Percentiles rank a stretch among this genome's conserved stretches.
phyloP scores from a whole-genome alignment of 495 filamentous ascomycete species.

The Hypoxylon lenormandii region DNA sequence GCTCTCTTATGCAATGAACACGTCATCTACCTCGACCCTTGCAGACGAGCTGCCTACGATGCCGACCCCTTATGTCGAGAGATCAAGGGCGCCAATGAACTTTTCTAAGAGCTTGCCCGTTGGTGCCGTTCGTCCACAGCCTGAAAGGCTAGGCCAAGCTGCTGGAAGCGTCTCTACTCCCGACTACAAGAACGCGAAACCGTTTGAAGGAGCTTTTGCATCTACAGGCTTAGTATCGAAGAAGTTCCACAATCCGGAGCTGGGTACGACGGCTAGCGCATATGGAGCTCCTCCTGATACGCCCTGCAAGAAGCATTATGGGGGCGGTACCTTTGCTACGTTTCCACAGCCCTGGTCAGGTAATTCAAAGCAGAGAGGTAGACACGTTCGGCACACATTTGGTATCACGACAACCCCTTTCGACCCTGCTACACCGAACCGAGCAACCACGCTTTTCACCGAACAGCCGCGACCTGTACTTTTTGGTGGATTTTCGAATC shows the following conservation, averaged over 20 bases:
- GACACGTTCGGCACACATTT: constrained; percentile 54
- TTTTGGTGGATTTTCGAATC: constrained; percentile 55
- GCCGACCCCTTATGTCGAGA: constrained; percentile 67
- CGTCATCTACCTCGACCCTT: constrained; percentile 81
- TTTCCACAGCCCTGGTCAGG: constrained; percentile 65
- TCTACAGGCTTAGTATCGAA: constrained; percentile 96
- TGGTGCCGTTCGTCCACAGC: constrained; percentile 41
- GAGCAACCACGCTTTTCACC: constrained; percentile 28
- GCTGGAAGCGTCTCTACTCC: constrained; percentile 76
- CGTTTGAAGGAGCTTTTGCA: constrained; percentile 86
- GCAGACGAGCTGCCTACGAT: constrained; percentile 80
- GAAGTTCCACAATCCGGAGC: constrained; percentile 70
- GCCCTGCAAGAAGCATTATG: constrained; percentile 82
- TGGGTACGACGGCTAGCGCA: constrained; percentile 21
- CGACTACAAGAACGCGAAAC: constrained; percentile 83
- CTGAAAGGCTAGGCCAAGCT: constrained; percentile 18
- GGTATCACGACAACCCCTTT: constrained; percentile 72
- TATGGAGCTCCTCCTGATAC: constrained; percentile 81
- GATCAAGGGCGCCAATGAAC: constrained; percentile 61
- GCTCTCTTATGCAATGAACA: constrained; percentile 83
- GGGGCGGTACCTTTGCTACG: constrained; percentile 73
- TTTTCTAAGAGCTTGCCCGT: constrained; percentile 86
- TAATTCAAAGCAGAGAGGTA: constrained; percentile 61
- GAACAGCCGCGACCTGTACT: constrained; percentile 51
- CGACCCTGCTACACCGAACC: constrained; percentile 29